Conservation (phyloP, 129 eudicot species). For the Helichrysum umbraculigerum region DNA sequence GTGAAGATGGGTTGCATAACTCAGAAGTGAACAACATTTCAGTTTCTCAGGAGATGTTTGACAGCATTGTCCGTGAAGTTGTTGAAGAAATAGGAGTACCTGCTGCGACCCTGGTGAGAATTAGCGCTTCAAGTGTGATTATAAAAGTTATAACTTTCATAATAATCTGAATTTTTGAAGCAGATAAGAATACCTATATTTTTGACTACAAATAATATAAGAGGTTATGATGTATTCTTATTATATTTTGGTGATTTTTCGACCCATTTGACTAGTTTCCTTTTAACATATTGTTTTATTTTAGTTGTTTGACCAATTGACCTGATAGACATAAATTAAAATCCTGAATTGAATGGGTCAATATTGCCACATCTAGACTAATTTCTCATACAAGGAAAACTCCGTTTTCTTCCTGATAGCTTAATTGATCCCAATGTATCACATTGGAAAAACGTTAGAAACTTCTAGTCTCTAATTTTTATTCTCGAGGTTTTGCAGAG, state of each 20-base stretch:
- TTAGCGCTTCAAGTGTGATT: background rate
- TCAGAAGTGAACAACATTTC: conserved; percentile 36
- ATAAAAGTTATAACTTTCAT: background rate
- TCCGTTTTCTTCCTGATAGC: background rate
- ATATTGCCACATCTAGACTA: background rate
- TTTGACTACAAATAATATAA: background rate
- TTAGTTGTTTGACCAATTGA: background rate
- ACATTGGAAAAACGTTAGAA: background rate
- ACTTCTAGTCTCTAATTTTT: background rate
- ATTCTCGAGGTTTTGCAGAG: background rate
- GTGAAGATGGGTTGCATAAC: conserved; percentile 28
- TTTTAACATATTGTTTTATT: background rate
- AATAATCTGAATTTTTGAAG: background rate
- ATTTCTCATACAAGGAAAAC: background rate
- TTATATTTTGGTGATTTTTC: background rate
- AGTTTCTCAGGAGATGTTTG: conserved; percentile 88
- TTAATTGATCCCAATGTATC: conserved; percentile 1
- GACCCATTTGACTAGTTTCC: background rate
- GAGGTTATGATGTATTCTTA: background rate
- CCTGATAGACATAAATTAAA: background rate
- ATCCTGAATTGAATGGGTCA: background rate
- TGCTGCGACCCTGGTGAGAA: conserved; percentile 60
- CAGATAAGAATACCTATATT: too few species aligned
- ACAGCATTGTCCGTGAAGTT: conserved; percentile 86
- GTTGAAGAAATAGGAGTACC: conserved; percentile 99